Conservation (phyloP, 768 basidiomycete genomes). For the Cystofilobasidium ferigula region DNA sequence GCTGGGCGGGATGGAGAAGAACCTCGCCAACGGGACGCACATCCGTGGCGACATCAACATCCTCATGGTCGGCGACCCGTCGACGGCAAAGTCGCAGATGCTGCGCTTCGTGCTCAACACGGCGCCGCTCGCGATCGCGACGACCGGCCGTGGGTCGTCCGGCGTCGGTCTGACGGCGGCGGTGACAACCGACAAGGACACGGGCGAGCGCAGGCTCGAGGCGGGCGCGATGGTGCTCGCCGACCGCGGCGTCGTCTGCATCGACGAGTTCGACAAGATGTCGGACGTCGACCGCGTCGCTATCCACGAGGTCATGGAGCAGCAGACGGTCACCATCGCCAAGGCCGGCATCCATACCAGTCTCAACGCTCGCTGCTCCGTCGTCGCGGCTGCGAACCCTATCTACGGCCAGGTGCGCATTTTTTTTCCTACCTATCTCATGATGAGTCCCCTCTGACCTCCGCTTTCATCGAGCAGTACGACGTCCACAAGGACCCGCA, state of each 20-base stretch:
- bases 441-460: not conserved
- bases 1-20: slow-evolving; percentile 95
- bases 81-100: slow-evolving; percentile 95
- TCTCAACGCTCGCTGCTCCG: slow-evolving; percentile 92
- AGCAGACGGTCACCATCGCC: slow-evolving; percentile 97
- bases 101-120: slow-evolving; percentile 91
- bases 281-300: slow-evolving; percentile 96
- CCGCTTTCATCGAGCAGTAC: slow-evolving; percentile 49
- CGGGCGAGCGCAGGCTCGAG: slow-evolving; percentile 81
- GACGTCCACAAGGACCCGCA: slow-evolving; percentile 99
- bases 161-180: slow-evolving; percentile 98
- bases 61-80: slow-evolving; percentile 98
- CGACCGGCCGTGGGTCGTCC: slow-evolving; percentile 94
- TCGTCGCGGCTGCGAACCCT: slow-evolving; percentile 95
- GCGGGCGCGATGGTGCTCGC: slow-evolving; percentile 99
- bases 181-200: slow-evolving; percentile 95
- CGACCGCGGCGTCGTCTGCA: slow-evolving; percentile 96
- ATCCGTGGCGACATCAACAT: slow-evolving; percentile 99
- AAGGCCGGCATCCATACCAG: slow-evolving; percentile 99
- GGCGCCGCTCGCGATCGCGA: slow-evolving; percentile 93
- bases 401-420: slow-evolving; percentile 79
- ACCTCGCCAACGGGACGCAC: slow-evolving; percentile 90
- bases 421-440: slow-evolving; percentile 19
- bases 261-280: slow-evolving; percentile 99
- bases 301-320: slow-evolving; percentile 99